A percentile compares a stretch with the other conserved stretches of the same genome.
Conservation (phyloP, 2,329 filamentous ascomycete genomes). For the Epichloe typhina region DNA sequence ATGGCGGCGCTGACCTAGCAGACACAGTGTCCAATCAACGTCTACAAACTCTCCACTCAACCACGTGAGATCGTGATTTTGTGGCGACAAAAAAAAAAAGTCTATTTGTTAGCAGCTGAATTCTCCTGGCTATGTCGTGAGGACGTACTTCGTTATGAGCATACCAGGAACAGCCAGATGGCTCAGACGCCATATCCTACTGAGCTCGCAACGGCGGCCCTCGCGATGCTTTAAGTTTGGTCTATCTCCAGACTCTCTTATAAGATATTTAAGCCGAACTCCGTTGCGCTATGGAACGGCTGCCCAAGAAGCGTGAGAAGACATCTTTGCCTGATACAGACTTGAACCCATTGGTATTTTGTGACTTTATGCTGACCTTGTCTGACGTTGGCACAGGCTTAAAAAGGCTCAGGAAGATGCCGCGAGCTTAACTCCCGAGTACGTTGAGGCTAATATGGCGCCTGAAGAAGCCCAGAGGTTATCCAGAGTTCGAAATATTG, state of each 20-base stretch:
- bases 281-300: constrained; percentile 16
- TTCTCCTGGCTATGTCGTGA: neutral
- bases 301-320: constrained; percentile 29
- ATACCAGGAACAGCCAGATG: constrained; percentile 26
- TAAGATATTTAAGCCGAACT: constrained; percentile 21
- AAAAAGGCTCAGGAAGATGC: constrained; percentile 43
- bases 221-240: constrained; percentile 5
- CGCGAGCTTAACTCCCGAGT: constrained; percentile 38
- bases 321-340: neutral
- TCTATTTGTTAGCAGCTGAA: constrained; percentile 7
- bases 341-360: neutral
- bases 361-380: neutral
- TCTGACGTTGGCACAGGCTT: constrained; percentile 19
- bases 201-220: constrained; percentile 16
- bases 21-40: neutral
- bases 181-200: constrained; percentile 26
- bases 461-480: constrained; percentile 67
- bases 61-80: neutral
- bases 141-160: constrained; percentile 22
- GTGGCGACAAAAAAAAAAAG: constrained; percentile 13
- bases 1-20: neutral
- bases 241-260: neutral
- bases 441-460: constrained; percentile 65
- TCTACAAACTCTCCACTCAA: neutral
- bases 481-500: constrained; percentile 82